Evolutionary conservation across 2,329 filamentous ascomycete genomes (phyloP).

Genomic region (Didymella exigua): DNA sequence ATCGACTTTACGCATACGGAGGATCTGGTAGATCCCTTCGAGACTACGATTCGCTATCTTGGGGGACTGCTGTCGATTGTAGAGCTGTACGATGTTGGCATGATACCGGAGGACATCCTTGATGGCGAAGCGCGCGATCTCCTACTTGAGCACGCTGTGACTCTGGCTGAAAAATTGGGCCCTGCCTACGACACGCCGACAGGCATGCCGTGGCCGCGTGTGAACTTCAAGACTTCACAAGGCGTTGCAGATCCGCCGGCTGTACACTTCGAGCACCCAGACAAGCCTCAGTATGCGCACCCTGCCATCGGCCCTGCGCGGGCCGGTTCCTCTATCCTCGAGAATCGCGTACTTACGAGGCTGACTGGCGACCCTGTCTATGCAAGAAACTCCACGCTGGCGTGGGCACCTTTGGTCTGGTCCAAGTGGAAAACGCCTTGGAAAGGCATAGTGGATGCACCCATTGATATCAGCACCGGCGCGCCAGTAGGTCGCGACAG

Average conservation of each 20-base stretch:
- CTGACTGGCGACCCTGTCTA: conserved; percentile 51
- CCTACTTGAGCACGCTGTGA: conserved; percentile 47
- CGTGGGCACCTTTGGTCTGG: conserved; percentile 55
- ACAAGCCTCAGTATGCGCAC: conserved; percentile 42
- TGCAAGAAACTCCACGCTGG: conserved; percentile 49
- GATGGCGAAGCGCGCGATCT: conserved; percentile 37
- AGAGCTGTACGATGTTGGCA: conserved; percentile 50
- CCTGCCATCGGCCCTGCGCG: conserved; percentile 50
- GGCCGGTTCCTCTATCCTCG: conserved; percentile 53
- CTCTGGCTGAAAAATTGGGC: conserved; percentile 45
- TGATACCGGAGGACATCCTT: conserved; percentile 45
- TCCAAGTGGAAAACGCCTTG: conserved; percentile 48
- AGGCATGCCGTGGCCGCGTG: conserved; percentile 53
- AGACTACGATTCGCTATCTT: conserved; percentile 51
- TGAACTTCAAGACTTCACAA: conserved; percentile 48
- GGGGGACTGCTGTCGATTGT: conserved; percentile 49
- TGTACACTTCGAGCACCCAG: conserved; percentile 35
- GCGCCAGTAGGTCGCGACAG: conserved; percentile 47
- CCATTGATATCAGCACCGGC: conserved; percentile 52
- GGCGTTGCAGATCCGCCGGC: conserved; percentile 42
- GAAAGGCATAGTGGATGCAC: conserved; percentile 50
- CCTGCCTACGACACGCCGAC: conserved; percentile 51
- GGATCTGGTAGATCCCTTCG: conserved; percentile 50
- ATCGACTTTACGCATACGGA: conserved; percentile 46
- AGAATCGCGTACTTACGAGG: conserved; percentile 50